Evolutionary conservation across 2,329 filamentous ascomycete species (phyloP).

Genomic region (Tolypocladium pustulatum): DNA sequence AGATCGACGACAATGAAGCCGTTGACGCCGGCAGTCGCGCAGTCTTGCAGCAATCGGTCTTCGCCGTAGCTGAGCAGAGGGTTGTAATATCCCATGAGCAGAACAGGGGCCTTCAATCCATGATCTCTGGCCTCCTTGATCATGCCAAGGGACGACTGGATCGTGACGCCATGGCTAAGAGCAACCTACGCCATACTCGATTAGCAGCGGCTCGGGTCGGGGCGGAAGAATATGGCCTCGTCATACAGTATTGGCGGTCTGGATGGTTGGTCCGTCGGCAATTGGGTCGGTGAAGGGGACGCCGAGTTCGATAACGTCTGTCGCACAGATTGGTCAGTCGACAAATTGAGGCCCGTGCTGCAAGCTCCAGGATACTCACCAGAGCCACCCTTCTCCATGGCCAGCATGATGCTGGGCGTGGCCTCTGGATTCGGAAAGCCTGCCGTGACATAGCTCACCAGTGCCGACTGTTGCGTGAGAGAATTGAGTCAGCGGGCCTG

Average conservation of each 20-base stretch:
- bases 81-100: slow-evolving; percentile 99
- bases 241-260: slow-evolving; percentile 77
- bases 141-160: slow-evolving; percentile 69
- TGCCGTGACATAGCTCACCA: slow-evolving; percentile 94
- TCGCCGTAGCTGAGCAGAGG: slow-evolving; percentile 90
- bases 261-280: slow-evolving; percentile 93
- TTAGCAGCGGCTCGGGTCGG: slow-evolving; percentile 4
- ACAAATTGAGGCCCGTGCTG: neutral
- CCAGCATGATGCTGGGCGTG: slow-evolving; percentile 75
- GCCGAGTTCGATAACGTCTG: slow-evolving; percentile 87
- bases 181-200: slow-evolving; percentile 39
- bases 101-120: slow-evolving; percentile 70
- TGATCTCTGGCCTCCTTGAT: slow-evolving; percentile 67
- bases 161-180: slow-evolving; percentile 79
- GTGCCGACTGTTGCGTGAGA: slow-evolving; percentile 49
- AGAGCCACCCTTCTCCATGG: slow-evolving; percentile 85
- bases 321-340: neutral
- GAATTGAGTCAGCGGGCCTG: neutral
- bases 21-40: slow-evolving; percentile 75
- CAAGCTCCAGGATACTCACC: slow-evolving; percentile 39
- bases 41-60: slow-evolving; percentile 76
- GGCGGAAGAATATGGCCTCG: slow-evolving; percentile 8
- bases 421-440: slow-evolving; percentile 78
- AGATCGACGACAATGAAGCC: slow-evolving; percentile 96
- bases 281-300: slow-evolving; percentile 97